A percentile compares a stretch with the other conserved stretches of the same genome.
Conservation (phyloP, 306 rosid species). For the Sesbania bispinosa region DNA sequence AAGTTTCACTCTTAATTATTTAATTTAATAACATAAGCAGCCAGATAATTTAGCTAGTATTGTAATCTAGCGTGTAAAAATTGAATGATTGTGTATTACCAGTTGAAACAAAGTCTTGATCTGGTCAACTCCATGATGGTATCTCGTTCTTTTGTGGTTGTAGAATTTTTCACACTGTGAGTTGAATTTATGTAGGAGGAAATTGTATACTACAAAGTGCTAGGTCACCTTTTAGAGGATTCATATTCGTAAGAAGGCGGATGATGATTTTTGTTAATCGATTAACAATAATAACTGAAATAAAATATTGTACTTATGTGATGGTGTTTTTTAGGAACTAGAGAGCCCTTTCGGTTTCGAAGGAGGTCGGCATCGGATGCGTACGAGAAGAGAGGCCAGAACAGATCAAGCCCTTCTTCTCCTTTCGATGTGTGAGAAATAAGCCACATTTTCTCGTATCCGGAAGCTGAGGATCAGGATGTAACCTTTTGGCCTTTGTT, state of each 20-base stretch:
- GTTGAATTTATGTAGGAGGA: background rate
- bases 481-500: constrained; percentile 13
- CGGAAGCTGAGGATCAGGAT: background rate
- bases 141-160: background rate
- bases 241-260: background rate
- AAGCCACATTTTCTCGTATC: constrained; percentile 3
- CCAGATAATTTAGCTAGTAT: background rate
- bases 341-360: constrained; percentile 65
- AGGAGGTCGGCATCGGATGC: constrained; percentile 74
- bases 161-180: background rate
- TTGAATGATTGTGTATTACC: background rate
- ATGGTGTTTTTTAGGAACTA: constrained; percentile 40
- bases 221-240: background rate
- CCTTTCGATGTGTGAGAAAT: constrained; percentile 67
- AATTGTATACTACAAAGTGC: background rate
- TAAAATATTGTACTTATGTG: background rate
- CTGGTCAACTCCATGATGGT: background rate
- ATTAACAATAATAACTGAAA: background rate
- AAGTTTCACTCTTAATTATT: background rate
- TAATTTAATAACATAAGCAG: background rate
- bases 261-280: background rate
- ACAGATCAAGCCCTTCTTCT: constrained; percentile 57
- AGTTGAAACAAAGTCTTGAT: background rate
- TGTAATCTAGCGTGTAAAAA: background rate
- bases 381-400: constrained; percentile 47